Evolutionary conservation across 2,329 filamentous ascomycete genomes (phyloP).

Genomic region (Aaosphaeria pasadenensis): DNA sequence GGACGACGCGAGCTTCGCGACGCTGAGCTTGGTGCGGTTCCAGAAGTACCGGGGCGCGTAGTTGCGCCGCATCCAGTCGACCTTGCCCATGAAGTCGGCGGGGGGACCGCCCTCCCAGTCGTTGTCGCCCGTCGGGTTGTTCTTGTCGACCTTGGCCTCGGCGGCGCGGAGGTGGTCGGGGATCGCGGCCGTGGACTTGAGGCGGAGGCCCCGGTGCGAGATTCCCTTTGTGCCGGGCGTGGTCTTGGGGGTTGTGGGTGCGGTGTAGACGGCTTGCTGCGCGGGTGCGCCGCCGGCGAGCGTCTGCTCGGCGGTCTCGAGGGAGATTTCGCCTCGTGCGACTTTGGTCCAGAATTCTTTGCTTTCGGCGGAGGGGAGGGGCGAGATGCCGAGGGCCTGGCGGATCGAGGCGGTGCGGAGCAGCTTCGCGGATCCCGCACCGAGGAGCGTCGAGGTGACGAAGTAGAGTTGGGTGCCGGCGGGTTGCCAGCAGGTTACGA

Average conservation of each 20-base stretch:
- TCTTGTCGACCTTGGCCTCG: conserved; percentile 10
- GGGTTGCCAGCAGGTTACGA: conserved; percentile 55
- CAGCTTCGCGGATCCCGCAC: conserved; percentile 36
- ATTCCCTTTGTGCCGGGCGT: background rate
- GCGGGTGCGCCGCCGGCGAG: conserved; percentile 18
- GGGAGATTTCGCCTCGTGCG: conserved; percentile 20
- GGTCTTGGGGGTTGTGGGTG: conserved; percentile 10
- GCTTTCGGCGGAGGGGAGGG: conserved; percentile 19
- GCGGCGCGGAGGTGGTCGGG: conserved; percentile 21
- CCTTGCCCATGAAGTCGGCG: background rate
- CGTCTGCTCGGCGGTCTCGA: conserved; percentile 15
- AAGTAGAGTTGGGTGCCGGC: conserved; percentile 64
- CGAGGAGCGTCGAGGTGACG: conserved; percentile 42
- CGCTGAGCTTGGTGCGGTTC: background rate
- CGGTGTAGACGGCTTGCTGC: conserved; percentile 17
- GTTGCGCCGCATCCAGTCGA: conserved; percentile 3
- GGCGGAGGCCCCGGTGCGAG: conserved; percentile 12
- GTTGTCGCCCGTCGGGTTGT: background rate
- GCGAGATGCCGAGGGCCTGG: conserved; percentile 33
- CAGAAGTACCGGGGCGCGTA: background rate
- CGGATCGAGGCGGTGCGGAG: conserved; percentile 39
- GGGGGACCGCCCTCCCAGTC: conserved; percentile 3
- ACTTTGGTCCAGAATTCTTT: conserved; percentile 25
- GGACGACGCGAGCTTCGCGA: background rate
- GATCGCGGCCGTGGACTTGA: conserved; percentile 19